A percentile compares a stretch with the other conserved stretches of the same genome.
Evolutionary conservation across 2,329 filamentous ascomycete genomes (phyloP).

Genomic region (Neurospora sp.): DNA sequence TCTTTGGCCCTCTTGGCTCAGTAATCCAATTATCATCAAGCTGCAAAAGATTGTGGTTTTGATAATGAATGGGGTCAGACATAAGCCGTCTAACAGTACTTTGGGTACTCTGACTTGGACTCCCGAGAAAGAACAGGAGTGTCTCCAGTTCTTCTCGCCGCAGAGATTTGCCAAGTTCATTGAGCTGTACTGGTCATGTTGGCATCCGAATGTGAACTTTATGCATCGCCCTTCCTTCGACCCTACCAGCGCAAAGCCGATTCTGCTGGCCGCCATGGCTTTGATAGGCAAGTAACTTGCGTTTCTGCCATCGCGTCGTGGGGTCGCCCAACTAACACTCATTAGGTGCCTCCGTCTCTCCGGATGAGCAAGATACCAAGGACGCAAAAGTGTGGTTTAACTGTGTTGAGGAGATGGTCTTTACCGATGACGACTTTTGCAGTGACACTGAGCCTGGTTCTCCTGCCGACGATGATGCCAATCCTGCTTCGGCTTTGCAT

Average conservation of each 20-base stretch:
- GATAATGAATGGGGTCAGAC: slow-evolving; percentile 24
- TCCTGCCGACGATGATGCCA: slow-evolving; percentile 1
- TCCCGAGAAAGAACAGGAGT: slow-evolving; percentile 19
- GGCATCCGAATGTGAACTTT: slow-evolving; percentile 27
- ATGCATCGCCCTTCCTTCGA: slow-evolving; percentile 27
- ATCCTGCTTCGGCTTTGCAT: slow-evolving; percentile 6
- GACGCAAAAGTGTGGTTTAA: slow-evolving; percentile 27
- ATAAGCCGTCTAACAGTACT: slow-evolving; percentile 25
- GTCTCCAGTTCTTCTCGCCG: slow-evolving; percentile 19
- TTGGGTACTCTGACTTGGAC: slow-evolving; percentile 25
- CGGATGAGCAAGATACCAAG: slow-evolving; percentile 20
- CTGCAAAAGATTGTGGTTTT: slow-evolving; percentile 26
- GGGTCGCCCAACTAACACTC: slow-evolving; percentile 2
- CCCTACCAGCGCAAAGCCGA: slow-evolving; percentile 18
- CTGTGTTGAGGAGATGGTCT: slow-evolving; percentile 28
- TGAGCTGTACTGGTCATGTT: slow-evolving; percentile 26
- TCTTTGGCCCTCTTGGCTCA: slow-evolving; percentile 15
- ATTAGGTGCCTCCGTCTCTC: slow-evolving; percentile 22
- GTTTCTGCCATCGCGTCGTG: background rate
- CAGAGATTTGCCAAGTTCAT: slow-evolving; percentile 22
- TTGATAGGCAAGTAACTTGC: slow-evolving; percentile 20
- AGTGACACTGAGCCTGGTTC: slow-evolving; percentile 16
- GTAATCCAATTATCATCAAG: slow-evolving; percentile 25
- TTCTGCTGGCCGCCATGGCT: slow-evolving; percentile 25
- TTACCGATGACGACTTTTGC: slow-evolving; percentile 26